phyloP scores from a whole-genome alignment of 768 basidiomycete genomes.

The Tylopilus sp. region DNA sequence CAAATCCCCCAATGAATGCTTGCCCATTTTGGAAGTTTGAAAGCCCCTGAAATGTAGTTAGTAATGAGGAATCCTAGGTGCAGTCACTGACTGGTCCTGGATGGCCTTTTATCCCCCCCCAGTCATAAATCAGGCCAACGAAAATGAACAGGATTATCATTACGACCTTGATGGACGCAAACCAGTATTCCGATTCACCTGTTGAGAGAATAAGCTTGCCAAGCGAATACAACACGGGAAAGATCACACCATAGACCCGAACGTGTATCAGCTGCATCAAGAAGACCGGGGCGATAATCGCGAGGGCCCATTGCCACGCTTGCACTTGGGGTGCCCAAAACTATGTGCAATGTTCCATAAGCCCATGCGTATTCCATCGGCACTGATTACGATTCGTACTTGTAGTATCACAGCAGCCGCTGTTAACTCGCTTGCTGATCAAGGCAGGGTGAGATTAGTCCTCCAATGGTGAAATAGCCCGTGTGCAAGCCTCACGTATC shows the following conservation, averaged over 20 bases:
- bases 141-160: slow-evolving; percentile 62
- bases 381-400: slow-evolving; percentile 17
- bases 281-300: slow-evolving; percentile 53
- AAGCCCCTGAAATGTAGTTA: slow-evolving; percentile 40
- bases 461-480: neutral
- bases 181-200: slow-evolving; percentile 65
- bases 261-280: slow-evolving; percentile 53
- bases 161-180: slow-evolving; percentile 59
- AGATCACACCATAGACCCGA: slow-evolving; percentile 48
- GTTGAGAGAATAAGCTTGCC: neutral
- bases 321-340: slow-evolving; percentile 48
- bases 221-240: neutral
- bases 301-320: slow-evolving; percentile 54
- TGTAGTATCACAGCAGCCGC: slow-evolving; percentile 53
- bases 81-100: slow-evolving; percentile 48
- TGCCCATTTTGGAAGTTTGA: slow-evolving; percentile 47
- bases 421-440: slow-evolving; percentile 52
- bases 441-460: slow-evolving; percentile 10
- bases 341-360: slow-evolving; percentile 6
- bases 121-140: slow-evolving; percentile 58
- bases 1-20: slow-evolving; percentile 52
- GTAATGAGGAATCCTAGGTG: neutral
- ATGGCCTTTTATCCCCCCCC: slow-evolving; percentile 55
- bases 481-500: slow-evolving; percentile 30
- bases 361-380: neutral